A percentile compares a stretch with the other conserved stretches of the same genome.
These are phyloP conservation scores for Musa troglodytarum DNA, from an alignment of 176 grass and related monocot species.

Conservation along the genomic window DNA sequence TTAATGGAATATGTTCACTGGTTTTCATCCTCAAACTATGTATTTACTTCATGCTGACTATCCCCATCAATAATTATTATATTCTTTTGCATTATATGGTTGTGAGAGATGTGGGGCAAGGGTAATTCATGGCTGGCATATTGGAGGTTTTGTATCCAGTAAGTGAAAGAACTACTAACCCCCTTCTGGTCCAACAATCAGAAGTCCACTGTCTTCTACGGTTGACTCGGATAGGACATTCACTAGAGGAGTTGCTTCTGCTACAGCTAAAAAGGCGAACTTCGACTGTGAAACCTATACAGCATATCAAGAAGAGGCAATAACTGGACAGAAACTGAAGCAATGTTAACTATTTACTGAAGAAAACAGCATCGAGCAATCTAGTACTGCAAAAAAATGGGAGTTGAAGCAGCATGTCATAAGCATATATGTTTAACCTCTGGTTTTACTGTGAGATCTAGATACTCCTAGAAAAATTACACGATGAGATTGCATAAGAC, in stretches of 20 bases:
- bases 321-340: neutral
- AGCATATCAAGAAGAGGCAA: slow-evolving; percentile 7
- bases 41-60: neutral
- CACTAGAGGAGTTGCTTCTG: slow-evolving; percentile 71
- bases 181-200: slow-evolving; percentile 91
- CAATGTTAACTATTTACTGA: neutral
- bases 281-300: slow-evolving; percentile 59
- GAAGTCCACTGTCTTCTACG: slow-evolving; percentile 46
- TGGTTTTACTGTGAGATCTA: neutral
- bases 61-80: too few species aligned
- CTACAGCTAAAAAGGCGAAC: slow-evolving; percentile 66
- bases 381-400: neutral
- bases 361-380: neutral
- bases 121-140: neutral
- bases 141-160: neutral
- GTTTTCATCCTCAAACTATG: neutral
- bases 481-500: neutral
- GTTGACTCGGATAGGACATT: slow-evolving; percentile 39
- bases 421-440: neutral
- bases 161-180: slow-evolving; percentile 20
- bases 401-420: too few species aligned
- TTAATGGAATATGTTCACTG: neutral
- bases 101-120: too few species aligned
- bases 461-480: neutral
- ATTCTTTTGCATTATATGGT: too few species aligned